phyloP scores from a whole-genome alignment of 2,329 filamentous ascomycete genomes.

The Diaporthe nobilis region DNA sequence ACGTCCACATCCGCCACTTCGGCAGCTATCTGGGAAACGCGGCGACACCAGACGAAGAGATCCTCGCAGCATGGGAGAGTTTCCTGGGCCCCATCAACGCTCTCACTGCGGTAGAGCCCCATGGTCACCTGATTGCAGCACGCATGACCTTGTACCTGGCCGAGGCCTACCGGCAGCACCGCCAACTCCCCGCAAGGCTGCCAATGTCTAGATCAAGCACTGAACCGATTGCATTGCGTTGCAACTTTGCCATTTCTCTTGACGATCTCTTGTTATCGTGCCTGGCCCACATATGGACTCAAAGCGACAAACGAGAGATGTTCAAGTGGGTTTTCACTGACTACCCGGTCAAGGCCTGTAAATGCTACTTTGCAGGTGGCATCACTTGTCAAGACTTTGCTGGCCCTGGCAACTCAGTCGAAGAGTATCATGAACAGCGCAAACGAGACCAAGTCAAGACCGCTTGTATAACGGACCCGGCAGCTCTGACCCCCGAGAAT shows the following conservation, averaged over 20 bases:
- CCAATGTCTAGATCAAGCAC: not conserved
- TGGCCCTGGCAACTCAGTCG: not conserved
- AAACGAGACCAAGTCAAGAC: slow-evolving; percentile 1
- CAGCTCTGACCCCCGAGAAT: slow-evolving; percentile 27
- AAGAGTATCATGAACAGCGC: not conserved
- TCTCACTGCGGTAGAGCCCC: not conserved
- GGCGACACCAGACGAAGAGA: slow-evolving; percentile 7
- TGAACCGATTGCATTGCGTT: slow-evolving; percentile 16
- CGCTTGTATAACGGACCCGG: slow-evolving; percentile 30
- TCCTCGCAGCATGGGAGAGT: slow-evolving; percentile 36
- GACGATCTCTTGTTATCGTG: slow-evolving; percentile 29
- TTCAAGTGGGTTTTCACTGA: slow-evolving; percentile 30
- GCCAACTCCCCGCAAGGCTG: not conserved
- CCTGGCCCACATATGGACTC: slow-evolving; percentile 24
- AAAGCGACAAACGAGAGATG: not conserved
- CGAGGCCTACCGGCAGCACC: not conserved
- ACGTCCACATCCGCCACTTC: slow-evolving; percentile 19
- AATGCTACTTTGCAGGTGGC: not conserved
- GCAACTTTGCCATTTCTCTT: slow-evolving; percentile 16
- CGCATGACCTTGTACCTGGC: slow-evolving; percentile 38
- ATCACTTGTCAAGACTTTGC: not conserved
- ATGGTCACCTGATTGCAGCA: slow-evolving; percentile 34
- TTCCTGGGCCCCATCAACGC: slow-evolving; percentile 31
- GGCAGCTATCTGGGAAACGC: slow-evolving; percentile 55
- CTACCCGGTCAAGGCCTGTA: not conserved